Evolutionary conservation across 1,284 basidiomycete genomes (phyloP), one percentile per base, ranked within the genome.

Genomic region (Tremellales sp.): DNA sequence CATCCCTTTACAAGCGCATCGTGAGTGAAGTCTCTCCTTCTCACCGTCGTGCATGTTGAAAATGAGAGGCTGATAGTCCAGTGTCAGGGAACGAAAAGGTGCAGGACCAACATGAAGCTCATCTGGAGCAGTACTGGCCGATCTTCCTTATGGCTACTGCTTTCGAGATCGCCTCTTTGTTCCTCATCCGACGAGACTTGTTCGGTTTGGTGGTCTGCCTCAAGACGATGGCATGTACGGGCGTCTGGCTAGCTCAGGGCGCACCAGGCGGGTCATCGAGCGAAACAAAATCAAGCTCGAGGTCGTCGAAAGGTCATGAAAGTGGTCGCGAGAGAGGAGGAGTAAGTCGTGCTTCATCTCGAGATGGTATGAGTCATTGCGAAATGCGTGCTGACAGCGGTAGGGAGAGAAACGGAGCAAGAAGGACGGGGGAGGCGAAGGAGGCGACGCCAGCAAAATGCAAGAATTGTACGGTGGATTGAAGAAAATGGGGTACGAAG

Each of bases 121-220:
- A 59, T 26, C 46, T 59, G 4, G 47, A 51, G 8, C 48, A 52
- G 21, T 66, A 66, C 43, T 64, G 62, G 64, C 61, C 61, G 5
- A 41, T 57, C 13, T 51, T 62, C 36, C 40, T 56, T 19, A 48
- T 60, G n/a, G 61, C 49, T 11, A 53, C 53, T 10, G 37, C 54
- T 3, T 22, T 55, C 22, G 64, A 66, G 40, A 33, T 51, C 11
- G 47, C 49, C 4, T 62, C 56, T 41, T 53, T 62, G 42, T 39
- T 49, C 29, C 46, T 66, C 12, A 24, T 62, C 17, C 57, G 60
- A 42, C 58, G 61, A 3, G 57, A 60, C n/a, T 47, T 61, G 12
- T 64, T 66, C 49, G 63, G 62, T 1, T 36, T 64, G n/a, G 29
- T 62, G 2, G 61, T 66, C 4, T 64, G 62, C 40, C 25, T 66